Percentiles rank a stretch among this genome's conserved stretches.
Evolutionary conservation across 495 filamentous ascomycete species (phyloP).

Genomic region (Aspergillus mulundensis): DNA sequence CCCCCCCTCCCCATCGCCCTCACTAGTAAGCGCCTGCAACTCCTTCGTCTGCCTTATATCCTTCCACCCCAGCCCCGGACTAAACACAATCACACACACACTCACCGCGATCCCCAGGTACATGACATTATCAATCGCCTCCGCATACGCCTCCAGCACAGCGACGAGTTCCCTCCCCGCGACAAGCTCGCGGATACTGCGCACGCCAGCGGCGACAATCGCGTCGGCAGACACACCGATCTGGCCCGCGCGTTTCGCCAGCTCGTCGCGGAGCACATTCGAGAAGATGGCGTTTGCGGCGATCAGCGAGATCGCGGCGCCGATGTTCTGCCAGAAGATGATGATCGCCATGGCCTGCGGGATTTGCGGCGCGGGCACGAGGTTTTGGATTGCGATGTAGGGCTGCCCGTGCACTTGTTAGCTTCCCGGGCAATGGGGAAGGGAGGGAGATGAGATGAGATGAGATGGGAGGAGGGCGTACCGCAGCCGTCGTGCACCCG

Average conservation of each 20-base stretch:
- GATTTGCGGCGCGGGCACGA: constrained; percentile 35
- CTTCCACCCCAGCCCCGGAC: constrained; percentile 9
- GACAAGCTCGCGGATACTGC: constrained; percentile 32
- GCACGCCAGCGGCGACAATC: constrained; percentile 12
- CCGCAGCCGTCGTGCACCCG: constrained; percentile 15
- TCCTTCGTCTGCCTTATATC: constrained; percentile 12
- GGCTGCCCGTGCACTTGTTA: constrained; percentile 18
- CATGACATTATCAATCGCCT: constrained; percentile 23
- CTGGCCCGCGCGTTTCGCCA: constrained; percentile 24
- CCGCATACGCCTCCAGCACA: constrained; percentile 56
- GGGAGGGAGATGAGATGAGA: not conserved
- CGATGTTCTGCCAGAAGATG: constrained; percentile 5
- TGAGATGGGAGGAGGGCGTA: not conserved
- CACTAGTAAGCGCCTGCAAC: not conserved
- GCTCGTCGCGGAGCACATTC: not conserved
- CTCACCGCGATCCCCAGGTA: constrained; percentile 4
- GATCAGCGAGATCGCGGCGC: constrained; percentile 3
- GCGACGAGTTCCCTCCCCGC: constrained; percentile 35
- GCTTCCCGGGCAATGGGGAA: not conserved
- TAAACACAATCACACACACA: not conserved
- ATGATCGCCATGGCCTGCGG: constrained; percentile 36
- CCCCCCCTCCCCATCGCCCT: not conserved
- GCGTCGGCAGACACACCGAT: not conserved
- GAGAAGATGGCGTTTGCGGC: constrained; percentile 3
- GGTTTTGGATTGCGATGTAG: constrained; percentile 52